Evolutionary conservation across 768 basidiomycete species (phyloP), one percentile per base, ranked within the genome.

Genomic region (Coprinopsis strossmayeri): DNA sequence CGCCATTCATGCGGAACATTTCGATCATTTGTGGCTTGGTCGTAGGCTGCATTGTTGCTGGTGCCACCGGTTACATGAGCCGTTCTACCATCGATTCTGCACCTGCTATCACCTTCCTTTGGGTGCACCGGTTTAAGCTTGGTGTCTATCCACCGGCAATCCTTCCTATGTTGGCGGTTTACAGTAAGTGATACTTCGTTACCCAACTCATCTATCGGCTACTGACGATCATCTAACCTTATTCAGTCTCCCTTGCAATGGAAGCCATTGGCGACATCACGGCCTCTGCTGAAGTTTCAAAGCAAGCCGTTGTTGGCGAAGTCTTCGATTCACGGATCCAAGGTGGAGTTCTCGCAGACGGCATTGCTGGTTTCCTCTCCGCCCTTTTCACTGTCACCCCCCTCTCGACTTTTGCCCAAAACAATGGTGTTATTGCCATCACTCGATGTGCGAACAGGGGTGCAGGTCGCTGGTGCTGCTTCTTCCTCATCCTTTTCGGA

Each of bases 181-280:
- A 69, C 53, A 50, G 63, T 64, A 34, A n/a, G 55, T 50, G n/a
- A n/a, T n/a, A n/a, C n/a, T n/a, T n/a, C n/a, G n/a, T n/a, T n/a
- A n/a, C n/a, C n/a, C n/a, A n/a, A n/a, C n/a, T n/a, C n/a, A n/a
- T n/a, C n/a, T n/a, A n/a, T n/a, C n/a, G n/a, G n/a, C n/a, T n/a
- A n/a, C n/a, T n/a, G n/a, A n/a, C n/a, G n/a, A n/a, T n/a, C n/a
- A n/a, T n/a, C n/a, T n/a, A 17, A 3, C 1, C 7, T 18, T 45
- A 2, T 5, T 12, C 45, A 85, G 80, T 89, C 5, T 86, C 86
- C 0, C 61, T 81, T 0, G 78, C 83, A 0, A 86, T 91, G 82
- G 90, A 91, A 64, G 83, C 87, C 5, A 91, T 89, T 45, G 89
- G 89, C 2, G 90, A 92, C 56, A 79, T 87, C 55, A 87, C 88